phyloP scores from a whole-genome alignment of 2,329 filamentous ascomycete species.

The Monosporascus sp. region DNA sequence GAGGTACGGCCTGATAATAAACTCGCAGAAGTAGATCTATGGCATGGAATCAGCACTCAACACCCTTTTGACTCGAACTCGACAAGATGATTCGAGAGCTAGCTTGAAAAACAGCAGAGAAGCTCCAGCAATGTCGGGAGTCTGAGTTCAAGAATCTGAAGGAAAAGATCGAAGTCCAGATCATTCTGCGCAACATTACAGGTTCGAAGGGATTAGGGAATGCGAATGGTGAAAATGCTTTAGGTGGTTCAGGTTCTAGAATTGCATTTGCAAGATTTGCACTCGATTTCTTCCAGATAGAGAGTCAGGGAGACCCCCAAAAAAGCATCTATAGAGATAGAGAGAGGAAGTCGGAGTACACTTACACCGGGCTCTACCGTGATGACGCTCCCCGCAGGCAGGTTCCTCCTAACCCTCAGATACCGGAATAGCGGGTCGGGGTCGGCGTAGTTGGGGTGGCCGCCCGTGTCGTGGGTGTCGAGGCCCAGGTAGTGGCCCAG shows the following conservation, averaged over 20 bases:
- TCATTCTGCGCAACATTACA: background rate
- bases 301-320: background rate
- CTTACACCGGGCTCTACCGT: slow-evolving; percentile 89
- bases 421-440: slow-evolving; percentile 82
- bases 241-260: too few species aligned
- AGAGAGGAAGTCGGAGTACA: slow-evolving; percentile 10
- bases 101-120: too few species aligned
- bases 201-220: too few species aligned
- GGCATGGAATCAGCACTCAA: too few species aligned
- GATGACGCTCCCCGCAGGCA: slow-evolving; percentile 77
- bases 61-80: too few species aligned
- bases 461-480: slow-evolving; percentile 85
- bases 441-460: slow-evolving; percentile 72
- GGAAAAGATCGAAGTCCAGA: slow-evolving; percentile 4
- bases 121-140: too few species aligned
- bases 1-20: slow-evolving; percentile 78
- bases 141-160: too few species aligned
- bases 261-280: too few species aligned
- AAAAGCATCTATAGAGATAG: background rate
- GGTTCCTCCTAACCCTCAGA: slow-evolving; percentile 66
- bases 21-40: slow-evolving; percentile 83
- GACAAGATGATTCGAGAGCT: too few species aligned
- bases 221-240: too few species aligned
- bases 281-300: too few species aligned
- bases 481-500: slow-evolving; percentile 87